Conservation (phyloP, 2,329 filamentous ascomycete genomes). For the Fusarium cyanostomum region DNA sequence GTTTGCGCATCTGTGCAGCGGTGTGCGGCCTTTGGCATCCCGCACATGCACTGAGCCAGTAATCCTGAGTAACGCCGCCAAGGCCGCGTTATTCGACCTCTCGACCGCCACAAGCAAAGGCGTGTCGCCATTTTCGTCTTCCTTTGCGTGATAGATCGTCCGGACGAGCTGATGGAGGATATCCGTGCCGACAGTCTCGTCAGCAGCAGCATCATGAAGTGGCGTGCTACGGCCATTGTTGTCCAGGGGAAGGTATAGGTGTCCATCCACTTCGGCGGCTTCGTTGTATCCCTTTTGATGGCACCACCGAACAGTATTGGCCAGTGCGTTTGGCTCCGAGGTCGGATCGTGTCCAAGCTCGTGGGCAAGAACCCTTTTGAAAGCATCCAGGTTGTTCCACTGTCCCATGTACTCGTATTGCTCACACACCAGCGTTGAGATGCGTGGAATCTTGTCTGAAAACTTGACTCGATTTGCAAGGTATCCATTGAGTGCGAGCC, state of each 20-base stretch:
- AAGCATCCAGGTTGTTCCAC: conserved; percentile 9
- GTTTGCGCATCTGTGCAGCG: conserved; percentile 11
- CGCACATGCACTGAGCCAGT: conserved; percentile 5
- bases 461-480: neutral
- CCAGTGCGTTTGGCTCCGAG: conserved; percentile 1
- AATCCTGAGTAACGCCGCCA: neutral
- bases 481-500: neutral
- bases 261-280: neutral
- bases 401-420: conserved; percentile 13
- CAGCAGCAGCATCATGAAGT: conserved; percentile 9
- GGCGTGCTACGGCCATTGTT: neutral
- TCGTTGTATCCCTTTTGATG: neutral
- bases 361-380: neutral
- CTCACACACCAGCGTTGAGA: conserved; percentile 10
- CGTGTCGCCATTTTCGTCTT: conserved; percentile 6
- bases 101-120: conserved; percentile 16
- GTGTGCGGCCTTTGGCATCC: conserved; percentile 5
- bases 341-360: neutral
- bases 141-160: neutral
- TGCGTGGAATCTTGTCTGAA: neutral
- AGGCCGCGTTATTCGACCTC: conserved; percentile 8
- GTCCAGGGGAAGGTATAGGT: neutral
- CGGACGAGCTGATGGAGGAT: conserved; percentile 13
- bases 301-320: conserved; percentile 14
- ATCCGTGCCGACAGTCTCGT: neutral